These are phyloP conservation scores for Fusarium euwallaceae DNA, from an alignment of 2,329 filamentous ascomycete species.

Conservation along the genomic window DNA sequence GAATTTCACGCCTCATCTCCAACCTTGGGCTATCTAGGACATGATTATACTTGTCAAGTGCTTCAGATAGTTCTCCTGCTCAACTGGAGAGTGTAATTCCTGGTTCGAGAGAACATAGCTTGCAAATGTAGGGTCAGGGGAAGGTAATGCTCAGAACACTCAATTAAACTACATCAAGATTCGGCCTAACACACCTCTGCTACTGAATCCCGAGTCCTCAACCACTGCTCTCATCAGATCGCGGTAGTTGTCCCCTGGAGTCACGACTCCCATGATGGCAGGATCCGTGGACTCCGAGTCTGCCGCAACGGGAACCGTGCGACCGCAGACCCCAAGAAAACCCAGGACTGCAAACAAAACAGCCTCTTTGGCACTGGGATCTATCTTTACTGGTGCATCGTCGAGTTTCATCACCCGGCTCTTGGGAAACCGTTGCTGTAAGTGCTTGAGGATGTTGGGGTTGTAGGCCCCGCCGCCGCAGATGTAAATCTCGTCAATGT, in stretches of 20 bases:
- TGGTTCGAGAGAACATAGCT: background rate
- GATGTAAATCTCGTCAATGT: slow-evolving; percentile 67
- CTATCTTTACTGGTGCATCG: background rate
- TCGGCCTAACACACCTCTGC: background rate
- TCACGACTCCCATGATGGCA: background rate
- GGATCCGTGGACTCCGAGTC: background rate
- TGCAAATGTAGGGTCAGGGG: background rate
- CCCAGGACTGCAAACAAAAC: background rate
- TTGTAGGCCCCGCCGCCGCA: slow-evolving; percentile 71
- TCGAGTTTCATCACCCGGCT: slow-evolving; percentile 56
- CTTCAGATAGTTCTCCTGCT: background rate
- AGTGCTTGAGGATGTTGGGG: slow-evolving; percentile 67
- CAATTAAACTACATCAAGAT: background rate
- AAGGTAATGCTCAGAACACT: background rate
- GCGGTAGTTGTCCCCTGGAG: background rate
- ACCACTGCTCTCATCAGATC: background rate
- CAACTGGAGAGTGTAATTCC: background rate
- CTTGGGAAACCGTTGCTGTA: slow-evolving; percentile 62
- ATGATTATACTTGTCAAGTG: background rate
- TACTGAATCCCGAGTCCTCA: background rate
- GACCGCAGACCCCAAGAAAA: background rate
- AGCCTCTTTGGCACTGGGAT: background rate
- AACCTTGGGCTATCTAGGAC: background rate
- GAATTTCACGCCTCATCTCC: background rate
- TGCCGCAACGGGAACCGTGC: background rate